Conservation (phyloP, 345 rosid species). For the Pistacia vera region DNA sequence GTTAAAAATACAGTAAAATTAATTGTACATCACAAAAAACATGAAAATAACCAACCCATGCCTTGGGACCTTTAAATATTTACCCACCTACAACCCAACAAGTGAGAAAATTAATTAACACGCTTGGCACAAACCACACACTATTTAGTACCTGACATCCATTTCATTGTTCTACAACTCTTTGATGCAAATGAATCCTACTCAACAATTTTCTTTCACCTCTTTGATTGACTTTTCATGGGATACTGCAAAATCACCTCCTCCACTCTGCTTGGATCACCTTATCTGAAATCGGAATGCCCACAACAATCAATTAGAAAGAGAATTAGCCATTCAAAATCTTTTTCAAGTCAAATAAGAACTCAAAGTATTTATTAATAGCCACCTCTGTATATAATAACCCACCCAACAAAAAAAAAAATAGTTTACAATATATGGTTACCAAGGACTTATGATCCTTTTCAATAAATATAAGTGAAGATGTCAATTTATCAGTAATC, state of each 20-base stretch:
- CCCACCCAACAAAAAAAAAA: neutral
- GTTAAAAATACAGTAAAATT: neutral
- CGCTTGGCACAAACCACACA: constrained; percentile 14
- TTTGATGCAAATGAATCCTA: constrained; percentile 4
- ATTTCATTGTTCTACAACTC: constrained; percentile 11
- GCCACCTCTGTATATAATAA: neutral
- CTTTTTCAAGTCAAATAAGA: neutral
- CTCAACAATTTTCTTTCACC: neutral
- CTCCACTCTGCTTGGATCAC: constrained; percentile 69
- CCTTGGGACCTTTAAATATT: constrained; percentile 21
- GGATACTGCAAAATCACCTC: constrained; percentile 46
- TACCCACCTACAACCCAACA: constrained; percentile 19
- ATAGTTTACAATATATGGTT: neutral
- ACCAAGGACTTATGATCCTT: neutral
- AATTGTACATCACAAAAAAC: constrained; percentile 11
- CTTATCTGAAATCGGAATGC: constrained; percentile 54
- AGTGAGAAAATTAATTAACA: constrained; percentile 9
- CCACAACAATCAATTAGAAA: constrained; percentile 4
- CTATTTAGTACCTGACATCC: constrained; percentile 12
- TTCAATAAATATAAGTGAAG: neutral
- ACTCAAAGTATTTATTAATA: neutral
- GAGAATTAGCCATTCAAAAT: constrained; percentile 4
- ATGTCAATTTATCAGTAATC: neutral
- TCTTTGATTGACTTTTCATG: neutral
- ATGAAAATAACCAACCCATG: constrained; percentile 6